Conservation (phyloP, 352 stramenopile genomes). For the Plasmopara viticola region DNA sequence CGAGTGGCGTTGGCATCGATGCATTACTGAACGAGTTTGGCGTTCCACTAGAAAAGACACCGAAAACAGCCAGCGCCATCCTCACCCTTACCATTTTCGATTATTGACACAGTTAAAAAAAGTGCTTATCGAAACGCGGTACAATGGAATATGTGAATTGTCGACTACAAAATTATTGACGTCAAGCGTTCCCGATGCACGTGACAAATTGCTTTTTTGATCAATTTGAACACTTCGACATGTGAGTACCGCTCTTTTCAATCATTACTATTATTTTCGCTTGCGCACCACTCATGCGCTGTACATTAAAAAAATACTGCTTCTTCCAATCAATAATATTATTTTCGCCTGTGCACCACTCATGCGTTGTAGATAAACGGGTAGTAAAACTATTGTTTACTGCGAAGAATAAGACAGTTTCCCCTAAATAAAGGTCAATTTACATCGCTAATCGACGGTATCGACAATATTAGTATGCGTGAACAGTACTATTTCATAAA, state of each 20-base stretch:
- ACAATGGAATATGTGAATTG: constrained; percentile 10
- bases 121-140: neutral
- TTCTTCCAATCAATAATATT: constrained; percentile 23
- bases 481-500: too few relatives aligned
- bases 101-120: neutral
- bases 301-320: neutral
- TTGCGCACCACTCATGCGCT: constrained; percentile 1
- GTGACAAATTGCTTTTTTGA: constrained; percentile 1
- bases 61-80: constrained; percentile 3
- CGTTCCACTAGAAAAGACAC: neutral
- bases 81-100: constrained; percentile 3
- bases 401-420: too few relatives aligned
- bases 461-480: too few relatives aligned
- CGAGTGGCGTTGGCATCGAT: constrained; percentile 1
- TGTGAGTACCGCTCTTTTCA: constrained; percentile 17
- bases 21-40: constrained; percentile 4
- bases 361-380: neutral
- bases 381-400: too few relatives aligned
- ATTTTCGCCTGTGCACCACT: constrained; percentile 9
- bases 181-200: neutral
- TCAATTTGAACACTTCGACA: neutral
- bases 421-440: too few relatives aligned
- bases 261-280: constrained; percentile 22
- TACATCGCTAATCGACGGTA: too few relatives aligned
- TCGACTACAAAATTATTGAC: neutral